Conservation (phyloP, 441 rosid genomes). For the Adansonia gregorii region DNA sequence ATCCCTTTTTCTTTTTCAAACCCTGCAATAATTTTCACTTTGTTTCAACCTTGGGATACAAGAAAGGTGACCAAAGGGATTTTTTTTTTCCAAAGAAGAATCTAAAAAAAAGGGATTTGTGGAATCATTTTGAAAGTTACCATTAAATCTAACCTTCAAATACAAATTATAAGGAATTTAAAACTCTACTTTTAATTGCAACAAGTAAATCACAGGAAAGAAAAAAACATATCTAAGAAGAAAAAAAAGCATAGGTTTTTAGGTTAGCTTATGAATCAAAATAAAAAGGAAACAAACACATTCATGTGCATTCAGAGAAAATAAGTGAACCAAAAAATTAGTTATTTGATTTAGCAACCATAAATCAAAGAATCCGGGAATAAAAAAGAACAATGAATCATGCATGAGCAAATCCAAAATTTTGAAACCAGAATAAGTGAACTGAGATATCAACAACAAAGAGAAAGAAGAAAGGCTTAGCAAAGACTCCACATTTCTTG, state of each 20-base stretch:
- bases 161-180: not conserved
- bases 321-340: not conserved
- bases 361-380: not conserved
- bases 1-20: not conserved
- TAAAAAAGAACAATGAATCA: not conserved
- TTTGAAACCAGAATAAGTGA: not conserved
- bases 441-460: not conserved
- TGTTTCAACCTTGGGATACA: not conserved
- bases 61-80: not conserved
- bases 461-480: not conserved
- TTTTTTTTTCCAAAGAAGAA: not conserved
- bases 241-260: not conserved
- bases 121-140: not conserved
- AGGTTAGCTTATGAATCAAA: slow-evolving; percentile 4
- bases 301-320: not conserved
- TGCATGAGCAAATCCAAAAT: not conserved
- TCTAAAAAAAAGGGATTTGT: not conserved
- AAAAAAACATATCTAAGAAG: not conserved
- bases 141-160: not conserved
- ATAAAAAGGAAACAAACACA: not conserved
- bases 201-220: not conserved
- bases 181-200: not conserved
- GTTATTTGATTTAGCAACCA: not conserved
- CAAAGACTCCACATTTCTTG: not conserved
- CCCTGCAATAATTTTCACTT: not conserved